These are phyloP conservation scores for Extremus antarcticus DNA, from an alignment of 495 filamentous ascomycete genomes.

Conservation along the genomic window DNA sequence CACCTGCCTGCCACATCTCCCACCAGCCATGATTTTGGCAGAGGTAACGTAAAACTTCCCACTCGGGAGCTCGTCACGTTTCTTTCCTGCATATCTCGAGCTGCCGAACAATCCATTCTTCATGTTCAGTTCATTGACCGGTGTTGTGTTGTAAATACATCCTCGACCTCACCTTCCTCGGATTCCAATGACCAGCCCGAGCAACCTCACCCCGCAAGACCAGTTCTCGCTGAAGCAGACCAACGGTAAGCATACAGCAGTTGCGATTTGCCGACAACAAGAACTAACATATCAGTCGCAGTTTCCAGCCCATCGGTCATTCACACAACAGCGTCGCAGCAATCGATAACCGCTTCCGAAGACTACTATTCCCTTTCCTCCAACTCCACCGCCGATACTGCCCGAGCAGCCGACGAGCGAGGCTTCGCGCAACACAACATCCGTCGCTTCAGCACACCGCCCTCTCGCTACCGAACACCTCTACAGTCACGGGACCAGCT, in stretches of 20 bases:
- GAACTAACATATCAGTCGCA: conserved; percentile 10
- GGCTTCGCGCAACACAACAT: conserved; percentile 25
- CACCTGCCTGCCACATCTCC: too few relatives aligned
- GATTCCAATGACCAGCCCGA: too few relatives aligned
- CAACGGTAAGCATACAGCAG: conserved; percentile 10
- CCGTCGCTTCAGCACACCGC: conserved; percentile 38
- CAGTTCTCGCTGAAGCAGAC: conserved; percentile 17
- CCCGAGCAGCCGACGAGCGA: not conserved
- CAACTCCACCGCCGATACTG: conserved; percentile 36
- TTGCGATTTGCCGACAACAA: not conserved
- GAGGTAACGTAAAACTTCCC: too few relatives aligned
- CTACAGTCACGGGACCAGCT: conserved; percentile 10
- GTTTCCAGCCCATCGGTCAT: conserved; percentile 40
- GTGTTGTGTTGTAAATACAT: too few relatives aligned
- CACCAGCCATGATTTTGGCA: too few relatives aligned
- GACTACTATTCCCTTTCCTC: conserved; percentile 57
- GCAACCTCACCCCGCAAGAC: too few relatives aligned
- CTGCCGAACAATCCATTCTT: too few relatives aligned
- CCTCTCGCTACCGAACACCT: conserved; percentile 25
- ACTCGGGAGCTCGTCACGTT: too few relatives aligned
- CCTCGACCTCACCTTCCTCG: too few relatives aligned
- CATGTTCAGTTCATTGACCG: too few relatives aligned
- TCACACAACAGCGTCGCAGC: conserved; percentile 42
- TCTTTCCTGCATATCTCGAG: too few relatives aligned
- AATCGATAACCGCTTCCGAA: conserved; percentile 54